A percentile compares a stretch with the other conserved stretches of the same genome.
Conservation (phyloP, 164 flowering plant species). For the Euptelea pleiosperma region DNA sequence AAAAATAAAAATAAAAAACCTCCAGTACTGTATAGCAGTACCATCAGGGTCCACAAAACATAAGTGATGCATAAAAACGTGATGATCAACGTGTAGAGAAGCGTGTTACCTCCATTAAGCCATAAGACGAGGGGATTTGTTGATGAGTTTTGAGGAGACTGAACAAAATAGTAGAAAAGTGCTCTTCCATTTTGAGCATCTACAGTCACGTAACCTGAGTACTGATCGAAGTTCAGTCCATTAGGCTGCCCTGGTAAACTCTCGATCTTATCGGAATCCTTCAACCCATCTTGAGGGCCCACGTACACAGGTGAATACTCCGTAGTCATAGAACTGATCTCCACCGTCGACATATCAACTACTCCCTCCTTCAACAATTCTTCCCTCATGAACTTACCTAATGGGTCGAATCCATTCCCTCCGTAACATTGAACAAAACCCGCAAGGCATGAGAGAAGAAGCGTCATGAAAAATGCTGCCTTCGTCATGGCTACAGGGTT, state of each 20-base stretch:
- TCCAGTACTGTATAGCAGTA: too few relatives aligned
- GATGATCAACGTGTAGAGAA: too few relatives aligned
- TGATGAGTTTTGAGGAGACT: constrained; percentile 28
- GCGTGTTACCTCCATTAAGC: constrained; percentile 48
- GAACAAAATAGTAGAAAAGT: constrained; percentile 44
- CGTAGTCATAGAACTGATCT: not conserved
- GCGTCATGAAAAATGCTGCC: not conserved
- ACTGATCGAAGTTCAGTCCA: constrained; percentile 52
- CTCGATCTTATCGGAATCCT: constrained; percentile 36
- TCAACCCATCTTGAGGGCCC: constrained; percentile 32
- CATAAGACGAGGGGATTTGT: constrained; percentile 18
- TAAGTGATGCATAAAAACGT: too few relatives aligned
- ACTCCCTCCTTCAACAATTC: not conserved
- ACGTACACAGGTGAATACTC: constrained; percentile 29
- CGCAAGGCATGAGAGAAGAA: not conserved
- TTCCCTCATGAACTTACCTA: not conserved
- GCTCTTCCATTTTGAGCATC: constrained; percentile 41
- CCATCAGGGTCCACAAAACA: too few relatives aligned
- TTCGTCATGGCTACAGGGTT: not conserved
- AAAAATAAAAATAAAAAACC: too few relatives aligned
- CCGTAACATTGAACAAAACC: not conserved
- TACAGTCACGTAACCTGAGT: constrained; percentile 50
- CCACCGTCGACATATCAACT: not conserved
- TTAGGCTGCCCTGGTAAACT: constrained; percentile 51
- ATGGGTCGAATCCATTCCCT: not conserved